Evolutionary conservation across 805 yeast species (phyloP).

Genomic region (Ogataea nitratoaversa): DNA sequence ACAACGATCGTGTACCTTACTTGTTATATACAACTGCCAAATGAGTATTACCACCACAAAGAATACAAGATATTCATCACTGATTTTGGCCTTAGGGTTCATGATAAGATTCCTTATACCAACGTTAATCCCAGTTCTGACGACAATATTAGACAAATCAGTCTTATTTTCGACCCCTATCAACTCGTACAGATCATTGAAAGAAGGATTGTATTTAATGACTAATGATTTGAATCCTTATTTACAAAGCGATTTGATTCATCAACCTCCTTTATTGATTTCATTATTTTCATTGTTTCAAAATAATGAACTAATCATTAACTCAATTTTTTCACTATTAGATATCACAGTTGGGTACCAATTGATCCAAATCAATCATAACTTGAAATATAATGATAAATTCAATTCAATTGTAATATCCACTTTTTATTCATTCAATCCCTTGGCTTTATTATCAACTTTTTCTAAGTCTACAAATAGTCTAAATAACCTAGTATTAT

Average conservation of each 20-base stretch:
- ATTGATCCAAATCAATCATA: conserved; percentile 43
- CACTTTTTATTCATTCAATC: conserved; percentile 72
- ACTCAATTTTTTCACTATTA: conserved; percentile 48
- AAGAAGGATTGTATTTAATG: conserved; percentile 65
- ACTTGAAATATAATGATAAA: conserved; percentile 26
- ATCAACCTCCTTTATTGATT: conserved; percentile 77
- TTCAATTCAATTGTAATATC: conserved; percentile 21
- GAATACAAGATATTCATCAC: background rate
- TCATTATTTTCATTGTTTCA: conserved; percentile 40
- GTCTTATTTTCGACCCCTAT: conserved; percentile 72
- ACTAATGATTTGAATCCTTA: conserved; percentile 59
- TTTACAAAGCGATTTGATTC: conserved; percentile 73
- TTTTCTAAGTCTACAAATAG: conserved; percentile 64
- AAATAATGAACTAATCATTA: conserved; percentile 19
- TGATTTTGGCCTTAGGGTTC: conserved; percentile 17
- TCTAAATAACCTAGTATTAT: conserved; percentile 56
- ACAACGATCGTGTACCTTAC: too few species aligned
- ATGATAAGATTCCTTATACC: conserved; percentile 25
- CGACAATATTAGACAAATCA: conserved; percentile 39
- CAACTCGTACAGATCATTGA: conserved; percentile 58
- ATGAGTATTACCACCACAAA: too few species aligned
- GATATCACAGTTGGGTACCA: conserved; percentile 58
- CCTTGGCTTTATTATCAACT: conserved; percentile 65
- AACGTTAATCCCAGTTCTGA: conserved; percentile 25
- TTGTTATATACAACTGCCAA: too few species aligned